Evolutionary conservation across 768 basidiomycete species (phyloP).

Genomic region (Tricholomella constricta): DNA sequence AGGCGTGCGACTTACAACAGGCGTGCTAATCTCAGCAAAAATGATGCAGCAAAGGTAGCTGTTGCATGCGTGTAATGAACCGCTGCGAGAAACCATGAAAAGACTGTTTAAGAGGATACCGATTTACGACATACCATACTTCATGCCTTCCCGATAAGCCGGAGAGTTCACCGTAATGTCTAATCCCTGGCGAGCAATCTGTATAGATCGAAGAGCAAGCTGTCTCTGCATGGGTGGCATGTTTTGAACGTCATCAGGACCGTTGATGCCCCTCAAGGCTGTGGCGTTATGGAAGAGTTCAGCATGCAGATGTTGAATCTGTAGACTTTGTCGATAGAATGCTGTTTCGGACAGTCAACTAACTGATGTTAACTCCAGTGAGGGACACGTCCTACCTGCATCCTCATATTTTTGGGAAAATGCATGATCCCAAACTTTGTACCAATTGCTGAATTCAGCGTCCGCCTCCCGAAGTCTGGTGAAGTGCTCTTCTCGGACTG

Average conservation of each 20-base stretch:
- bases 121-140: slow-evolving; percentile 65
- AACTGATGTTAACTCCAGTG: neutral
- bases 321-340: slow-evolving; percentile 86
- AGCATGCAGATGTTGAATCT: slow-evolving; percentile 88
- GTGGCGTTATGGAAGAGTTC: slow-evolving; percentile 85
- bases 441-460: slow-evolving; percentile 80
- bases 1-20: slow-evolving; percentile 65
- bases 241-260: slow-evolving; percentile 82
- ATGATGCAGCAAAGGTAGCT: slow-evolving; percentile 91
- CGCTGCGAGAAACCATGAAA: slow-evolving; percentile 42
- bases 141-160: slow-evolving; percentile 88
- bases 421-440: slow-evolving; percentile 72
- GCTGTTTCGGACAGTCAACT: slow-evolving; percentile 38
- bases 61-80: slow-evolving; percentile 93
- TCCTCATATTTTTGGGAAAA: slow-evolving; percentile 84
- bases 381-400: slow-evolving; percentile 52
- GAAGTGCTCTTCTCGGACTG: slow-evolving; percentile 73
- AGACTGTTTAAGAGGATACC: neutral
- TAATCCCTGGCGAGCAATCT: slow-evolving; percentile 76
- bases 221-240: slow-evolving; percentile 81
- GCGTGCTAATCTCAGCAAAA: slow-evolving; percentile 82
- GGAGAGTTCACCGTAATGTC: slow-evolving; percentile 86
- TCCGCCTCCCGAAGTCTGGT: slow-evolving; percentile 73
- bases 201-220: slow-evolving; percentile 80
- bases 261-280: slow-evolving; percentile 78